Percentiles rank a stretch among this genome's conserved stretches.
These are phyloP conservation scores for Caloboletus firmus DNA, from an alignment of 1,284 basidiomycete genomes.

Conservation along the genomic window DNA sequence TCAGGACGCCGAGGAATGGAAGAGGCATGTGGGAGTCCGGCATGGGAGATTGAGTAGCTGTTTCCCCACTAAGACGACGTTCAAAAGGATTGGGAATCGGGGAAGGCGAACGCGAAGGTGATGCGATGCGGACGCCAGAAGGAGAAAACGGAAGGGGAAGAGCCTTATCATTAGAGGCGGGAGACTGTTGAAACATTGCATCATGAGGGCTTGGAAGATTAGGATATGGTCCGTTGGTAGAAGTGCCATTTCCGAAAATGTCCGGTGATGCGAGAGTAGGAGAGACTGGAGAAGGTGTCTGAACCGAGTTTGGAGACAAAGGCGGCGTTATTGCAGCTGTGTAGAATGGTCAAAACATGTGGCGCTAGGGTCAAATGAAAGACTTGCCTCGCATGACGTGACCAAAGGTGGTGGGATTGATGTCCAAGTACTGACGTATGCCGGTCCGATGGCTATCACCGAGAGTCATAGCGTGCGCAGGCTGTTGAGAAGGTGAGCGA, in stretches of 20 bases:
- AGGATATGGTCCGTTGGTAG: constrained; percentile 17
- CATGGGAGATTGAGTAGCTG: constrained; percentile 31
- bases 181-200: constrained; percentile 8
- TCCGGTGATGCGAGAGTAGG: constrained; percentile 42
- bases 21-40: constrained; percentile 30
- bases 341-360: constrained; percentile 10
- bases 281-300: constrained; percentile 46
- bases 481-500: constrained; percentile 12
- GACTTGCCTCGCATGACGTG: constrained; percentile 41
- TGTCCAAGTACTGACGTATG: constrained; percentile 54
- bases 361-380: not conserved
- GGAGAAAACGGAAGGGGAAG: constrained; percentile 15
- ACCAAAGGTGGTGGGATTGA: constrained; percentile 38
- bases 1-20: constrained; percentile 45
- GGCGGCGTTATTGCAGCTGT: constrained; percentile 44
- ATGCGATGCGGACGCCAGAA: constrained; percentile 29
- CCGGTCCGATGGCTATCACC: constrained; percentile 43
- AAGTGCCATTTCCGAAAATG: constrained; percentile 24
- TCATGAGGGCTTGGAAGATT: constrained; percentile 28
- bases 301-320: constrained; percentile 46
- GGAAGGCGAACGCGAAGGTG: constrained; percentile 39
- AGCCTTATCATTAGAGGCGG: constrained; percentile 22
- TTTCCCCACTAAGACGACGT: constrained; percentile 35
- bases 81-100: constrained; percentile 38
- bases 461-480: not conserved